phyloP scores from a whole-genome alignment of 2,329 filamentous ascomycete species.

The Pyrenophora graminea region DNA sequence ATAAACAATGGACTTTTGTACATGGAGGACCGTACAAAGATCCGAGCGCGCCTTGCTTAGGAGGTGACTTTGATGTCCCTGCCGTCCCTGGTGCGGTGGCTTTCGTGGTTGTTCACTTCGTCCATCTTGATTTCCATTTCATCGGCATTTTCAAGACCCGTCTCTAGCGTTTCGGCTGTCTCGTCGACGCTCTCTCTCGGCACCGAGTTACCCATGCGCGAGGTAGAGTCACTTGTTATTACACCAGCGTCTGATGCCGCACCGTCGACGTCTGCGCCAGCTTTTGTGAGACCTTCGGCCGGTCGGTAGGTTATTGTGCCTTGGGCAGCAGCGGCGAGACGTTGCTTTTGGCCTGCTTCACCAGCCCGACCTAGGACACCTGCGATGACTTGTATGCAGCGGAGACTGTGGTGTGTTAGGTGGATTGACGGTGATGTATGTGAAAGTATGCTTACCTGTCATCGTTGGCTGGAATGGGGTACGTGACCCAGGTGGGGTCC shows the following conservation, averaged over 20 bases:
- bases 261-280: constrained; percentile 21
- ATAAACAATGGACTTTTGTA: neutral
- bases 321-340: constrained; percentile 64
- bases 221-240: neutral
- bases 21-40: too few relatives aligned
- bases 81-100: constrained; percentile 29
- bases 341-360: constrained; percentile 71
- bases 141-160: constrained; percentile 17
- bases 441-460: constrained; percentile 67
- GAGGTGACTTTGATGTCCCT: constrained; percentile 25
- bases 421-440: neutral
- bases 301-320: constrained; percentile 65
- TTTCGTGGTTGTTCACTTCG: constrained; percentile 27
- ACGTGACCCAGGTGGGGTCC: constrained; percentile 92
- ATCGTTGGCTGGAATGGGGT: constrained; percentile 95
- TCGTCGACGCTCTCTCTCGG: constrained; percentile 3
- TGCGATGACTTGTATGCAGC: constrained; percentile 78
- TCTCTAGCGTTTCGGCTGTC: neutral
- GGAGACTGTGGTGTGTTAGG: constrained; percentile 62
- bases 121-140: constrained; percentile 31
- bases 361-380: constrained; percentile 86
- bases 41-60: constrained; percentile 8
- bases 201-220: constrained; percentile 3
- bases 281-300: constrained; percentile 26
- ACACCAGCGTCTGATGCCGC: neutral